A percentile compares a stretch with the other conserved stretches of the same genome.
Evolutionary conservation across 1,139 yeast species (phyloP).

Genomic region (Candida neerlandica): DNA sequence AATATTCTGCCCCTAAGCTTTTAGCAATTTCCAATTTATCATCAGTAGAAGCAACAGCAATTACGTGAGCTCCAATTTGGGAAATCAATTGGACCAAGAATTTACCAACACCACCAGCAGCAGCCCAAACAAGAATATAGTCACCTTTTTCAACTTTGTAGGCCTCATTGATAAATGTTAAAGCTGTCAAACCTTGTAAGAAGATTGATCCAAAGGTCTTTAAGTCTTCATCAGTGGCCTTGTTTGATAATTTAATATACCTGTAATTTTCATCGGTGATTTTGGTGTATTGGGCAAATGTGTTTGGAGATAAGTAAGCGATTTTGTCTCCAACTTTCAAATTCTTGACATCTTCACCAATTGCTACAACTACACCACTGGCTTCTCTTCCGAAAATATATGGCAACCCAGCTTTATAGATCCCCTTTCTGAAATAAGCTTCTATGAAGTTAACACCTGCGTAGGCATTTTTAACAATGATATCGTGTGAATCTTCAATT

Average conservation of each 20-base stretch:
- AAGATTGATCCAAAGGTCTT: constrained; percentile 61
- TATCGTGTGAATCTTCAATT: constrained; percentile 50
- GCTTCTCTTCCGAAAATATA: constrained; percentile 82
- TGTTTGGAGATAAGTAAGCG: constrained; percentile 50
- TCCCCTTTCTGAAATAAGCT: constrained; percentile 76
- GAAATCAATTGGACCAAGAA: constrained; percentile 64
- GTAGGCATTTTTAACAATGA: constrained; percentile 70
- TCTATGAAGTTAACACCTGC: constrained; percentile 86
- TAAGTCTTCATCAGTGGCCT: constrained; percentile 47
- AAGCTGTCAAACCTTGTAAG: constrained; percentile 78
- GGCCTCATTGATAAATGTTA: constrained; percentile 67
- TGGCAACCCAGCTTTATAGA: constrained; percentile 59
- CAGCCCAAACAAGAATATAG: constrained; percentile 78
- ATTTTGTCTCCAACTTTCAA: constrained; percentile 74
- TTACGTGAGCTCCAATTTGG: constrained; percentile 71
- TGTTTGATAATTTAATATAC: constrained; percentile 52
- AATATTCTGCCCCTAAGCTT: constrained; percentile 71
- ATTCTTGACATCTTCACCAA: constrained; percentile 60
- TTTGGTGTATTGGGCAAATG: constrained; percentile 77
- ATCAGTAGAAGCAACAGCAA: constrained; percentile 79
- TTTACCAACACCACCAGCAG: constrained; percentile 92
- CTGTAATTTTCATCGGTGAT: constrained; percentile 28
- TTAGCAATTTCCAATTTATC: constrained; percentile 66
- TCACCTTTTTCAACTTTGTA: constrained; percentile 70
- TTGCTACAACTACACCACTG: constrained; percentile 69